phyloP scores from a whole-genome alignment of 2,329 filamentous ascomycete species.

The Talaromyces sp. region DNA sequence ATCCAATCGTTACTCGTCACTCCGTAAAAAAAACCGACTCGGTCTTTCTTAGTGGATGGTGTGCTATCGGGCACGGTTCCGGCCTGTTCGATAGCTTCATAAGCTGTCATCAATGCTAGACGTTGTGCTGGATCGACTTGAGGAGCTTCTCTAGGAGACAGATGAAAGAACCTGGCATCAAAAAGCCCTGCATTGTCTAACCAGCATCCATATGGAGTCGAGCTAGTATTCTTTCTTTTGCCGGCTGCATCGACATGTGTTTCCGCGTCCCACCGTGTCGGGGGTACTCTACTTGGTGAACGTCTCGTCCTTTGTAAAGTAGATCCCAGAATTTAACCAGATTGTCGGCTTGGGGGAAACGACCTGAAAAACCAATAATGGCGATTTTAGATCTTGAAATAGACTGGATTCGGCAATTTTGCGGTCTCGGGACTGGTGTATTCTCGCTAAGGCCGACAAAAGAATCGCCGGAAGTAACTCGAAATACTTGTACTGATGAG shows the following conservation, averaged over 20 bases:
- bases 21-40: conserved; percentile 65
- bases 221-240: conserved; percentile 31
- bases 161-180: conserved; percentile 33
- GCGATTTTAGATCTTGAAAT: background rate
- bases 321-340: conserved; percentile 30
- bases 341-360: conserved; percentile 30
- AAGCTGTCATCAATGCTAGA: conserved; percentile 65
- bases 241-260: conserved; percentile 62
- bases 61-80: conserved; percentile 66
- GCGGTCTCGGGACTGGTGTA: background rate
- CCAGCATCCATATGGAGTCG: conserved; percentile 27
- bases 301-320: conserved; percentile 25
- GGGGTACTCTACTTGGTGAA: conserved; percentile 44
- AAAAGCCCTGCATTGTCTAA: conserved; percentile 30
- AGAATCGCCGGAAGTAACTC: background rate
- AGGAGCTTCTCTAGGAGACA: conserved; percentile 65
- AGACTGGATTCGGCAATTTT: background rate
- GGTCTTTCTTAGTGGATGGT: conserved; percentile 54
- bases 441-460: background rate
- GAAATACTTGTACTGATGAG: background rate
- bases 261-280: conserved; percentile 57
- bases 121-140: conserved; percentile 75
- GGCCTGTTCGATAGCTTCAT: conserved; percentile 71
- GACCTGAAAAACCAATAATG: background rate
- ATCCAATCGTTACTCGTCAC: conserved; percentile 53